phyloP scores from a whole-genome alignment of 2,329 filamentous ascomycete species.

The Stagonosporopsis vannaccii region DNA sequence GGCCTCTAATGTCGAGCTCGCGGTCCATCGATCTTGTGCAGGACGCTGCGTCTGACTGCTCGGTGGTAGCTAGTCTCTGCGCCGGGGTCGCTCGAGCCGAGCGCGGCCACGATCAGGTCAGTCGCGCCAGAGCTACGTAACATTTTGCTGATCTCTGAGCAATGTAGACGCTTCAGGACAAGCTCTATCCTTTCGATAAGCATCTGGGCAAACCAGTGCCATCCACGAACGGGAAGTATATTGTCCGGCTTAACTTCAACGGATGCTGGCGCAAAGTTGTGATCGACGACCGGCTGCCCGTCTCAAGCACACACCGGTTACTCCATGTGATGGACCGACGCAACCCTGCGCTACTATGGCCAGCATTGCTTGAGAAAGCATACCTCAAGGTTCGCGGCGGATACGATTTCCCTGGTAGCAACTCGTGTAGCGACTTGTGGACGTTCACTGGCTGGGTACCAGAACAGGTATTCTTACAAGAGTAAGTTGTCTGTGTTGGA shows the following conservation, averaged over 20 bases:
- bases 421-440: conserved; percentile 94
- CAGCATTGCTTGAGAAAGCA: conserved; percentile 91
- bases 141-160: conserved; percentile 18
- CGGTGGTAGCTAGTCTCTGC: conserved; percentile 93
- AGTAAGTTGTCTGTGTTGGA: conserved; percentile 50
- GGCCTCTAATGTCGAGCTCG: conserved; percentile 64
- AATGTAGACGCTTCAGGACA: conserved; percentile 70
- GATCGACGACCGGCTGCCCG: conserved; percentile 87
- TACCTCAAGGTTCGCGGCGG: conserved; percentile 95
- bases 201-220: conserved; percentile 62
- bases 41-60: conserved; percentile 95
- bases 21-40: conserved; percentile 84
- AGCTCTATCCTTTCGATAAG: conserved; percentile 78
- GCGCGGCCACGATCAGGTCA: conserved; percentile 72
- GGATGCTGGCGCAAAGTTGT: conserved; percentile 86
- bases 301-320: conserved; percentile 75
- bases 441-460: conserved; percentile 96
- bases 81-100: conserved; percentile 75
- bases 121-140: conserved; percentile 18
- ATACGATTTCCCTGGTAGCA: conserved; percentile 97
- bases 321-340: conserved; percentile 88
- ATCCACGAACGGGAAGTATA: conserved; percentile 85
- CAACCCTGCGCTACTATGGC: conserved; percentile 85
- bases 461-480: conserved; percentile 90
- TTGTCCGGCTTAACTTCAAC: conserved; percentile 94